phyloP scores from a whole-genome alignment of 2,329 filamentous ascomycete genomes.

The Fusarium bactridioides region DNA sequence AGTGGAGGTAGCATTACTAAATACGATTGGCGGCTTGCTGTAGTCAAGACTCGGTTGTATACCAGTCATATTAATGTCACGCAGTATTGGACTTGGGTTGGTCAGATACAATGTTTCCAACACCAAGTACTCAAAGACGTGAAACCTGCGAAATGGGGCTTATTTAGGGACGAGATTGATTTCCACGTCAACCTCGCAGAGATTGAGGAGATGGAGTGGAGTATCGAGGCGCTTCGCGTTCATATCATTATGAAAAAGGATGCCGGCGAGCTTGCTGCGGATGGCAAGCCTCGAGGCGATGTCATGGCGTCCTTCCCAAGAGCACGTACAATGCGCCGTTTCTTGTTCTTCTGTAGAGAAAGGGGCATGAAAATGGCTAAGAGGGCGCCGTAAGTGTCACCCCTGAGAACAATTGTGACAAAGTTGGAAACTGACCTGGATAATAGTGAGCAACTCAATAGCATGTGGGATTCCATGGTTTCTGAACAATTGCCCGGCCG shows the following conservation, averaged over 20 bases:
- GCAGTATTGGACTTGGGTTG: constrained; percentile 65
- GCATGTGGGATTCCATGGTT: constrained; percentile 48
- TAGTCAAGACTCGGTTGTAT: constrained; percentile 58
- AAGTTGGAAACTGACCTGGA: constrained; percentile 23
- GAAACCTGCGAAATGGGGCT: constrained; percentile 55
- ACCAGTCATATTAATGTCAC: constrained; percentile 58
- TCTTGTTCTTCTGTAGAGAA: constrained; percentile 57
- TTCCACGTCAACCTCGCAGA: constrained; percentile 59
- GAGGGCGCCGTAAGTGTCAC: constrained; percentile 50
- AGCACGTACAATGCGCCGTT: constrained; percentile 60
- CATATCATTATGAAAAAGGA: constrained; percentile 50
- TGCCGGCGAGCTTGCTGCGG: constrained; percentile 37
- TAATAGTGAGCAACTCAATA: constrained; percentile 47
- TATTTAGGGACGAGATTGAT: constrained; percentile 59
- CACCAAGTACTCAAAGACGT: constrained; percentile 61
- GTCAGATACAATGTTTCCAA: constrained; percentile 53
- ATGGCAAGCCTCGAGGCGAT: constrained; percentile 52
- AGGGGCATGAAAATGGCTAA: constrained; percentile 54
- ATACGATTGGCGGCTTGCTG: constrained; percentile 60
- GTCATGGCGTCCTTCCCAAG: constrained; percentile 62
- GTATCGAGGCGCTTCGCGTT: constrained; percentile 52
- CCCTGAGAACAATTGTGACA: not conserved
- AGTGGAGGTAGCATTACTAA: constrained; percentile 54
- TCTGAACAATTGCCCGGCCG: constrained; percentile 44
- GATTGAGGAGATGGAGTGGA: constrained; percentile 56